Conservation (phyloP, 352 stramenopile species). For the Phytophthora multivora region DNA sequence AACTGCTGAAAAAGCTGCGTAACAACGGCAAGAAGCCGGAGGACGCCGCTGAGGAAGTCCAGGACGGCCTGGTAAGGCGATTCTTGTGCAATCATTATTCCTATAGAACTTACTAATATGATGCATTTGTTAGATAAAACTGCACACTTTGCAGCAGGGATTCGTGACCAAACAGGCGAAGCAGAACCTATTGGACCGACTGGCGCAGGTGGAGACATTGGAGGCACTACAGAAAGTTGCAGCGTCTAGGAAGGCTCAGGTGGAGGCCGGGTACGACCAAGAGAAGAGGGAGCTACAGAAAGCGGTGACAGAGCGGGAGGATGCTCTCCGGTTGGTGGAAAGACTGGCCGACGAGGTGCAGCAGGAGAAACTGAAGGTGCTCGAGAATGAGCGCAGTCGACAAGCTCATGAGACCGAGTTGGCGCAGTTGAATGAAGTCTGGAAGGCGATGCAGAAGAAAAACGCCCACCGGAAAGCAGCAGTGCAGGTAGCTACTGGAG, state of each 20-base stretch:
- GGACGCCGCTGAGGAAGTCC: slow-evolving; percentile 25
- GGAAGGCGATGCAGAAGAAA: slow-evolving; percentile 74
- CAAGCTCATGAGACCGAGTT: slow-evolving; percentile 56
- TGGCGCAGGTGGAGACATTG: slow-evolving; percentile 60
- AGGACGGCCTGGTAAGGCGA: slow-evolving; percentile 32
- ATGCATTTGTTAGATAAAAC: slow-evolving; percentile 31
- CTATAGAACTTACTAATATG: neutral
- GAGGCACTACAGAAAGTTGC: slow-evolving; percentile 45
- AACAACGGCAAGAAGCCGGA: slow-evolving; percentile 31
- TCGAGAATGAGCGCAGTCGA: slow-evolving; percentile 43
- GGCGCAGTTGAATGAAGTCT: slow-evolving; percentile 53
- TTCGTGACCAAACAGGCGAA: slow-evolving; percentile 68
- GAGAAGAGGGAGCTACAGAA: slow-evolving; percentile 50
- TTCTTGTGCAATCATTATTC: neutral
- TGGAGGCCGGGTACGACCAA: slow-evolving; percentile 36
- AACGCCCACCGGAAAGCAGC: slow-evolving; percentile 75
- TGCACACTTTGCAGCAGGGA: slow-evolving; percentile 53
- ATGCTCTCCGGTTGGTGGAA: slow-evolving; percentile 46
- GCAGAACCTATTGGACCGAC: slow-evolving; percentile 76
- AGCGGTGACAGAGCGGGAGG: slow-evolving; percentile 44
- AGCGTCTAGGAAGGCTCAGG: slow-evolving; percentile 28
- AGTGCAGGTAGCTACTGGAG: slow-evolving; percentile 68
- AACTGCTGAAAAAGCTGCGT: slow-evolving; percentile 35
- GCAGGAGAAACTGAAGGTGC: slow-evolving; percentile 52
- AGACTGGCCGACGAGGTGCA: slow-evolving; percentile 50